Percentiles rank a stretch among this genome's conserved stretches.
Evolutionary conservation across 176 grass and related monocot species (phyloP).

Genomic region (bread wheat (Triticum aestivum)): IWGSC_CS_RefSeq_v2.1 NC_057804.1:17374395-17374894

Average conservation of each 20-base stretch:
- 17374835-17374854: too few species aligned
- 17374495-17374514: slow-evolving; percentile 46
- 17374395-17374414: neutral
- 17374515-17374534: neutral
- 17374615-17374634: slow-evolving; percentile 24
- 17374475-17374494: neutral
- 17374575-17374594: slow-evolving; percentile 24
- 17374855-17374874: too few species aligned
- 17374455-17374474: neutral
- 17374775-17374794: too few species aligned
- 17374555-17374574: slow-evolving; percentile 47
- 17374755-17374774: too few species aligned
- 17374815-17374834: too few species aligned
- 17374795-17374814: too few species aligned
- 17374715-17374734: neutral
- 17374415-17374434: neutral
- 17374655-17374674: neutral
- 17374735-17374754: neutral
- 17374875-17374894: too few species aligned
- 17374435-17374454: neutral
- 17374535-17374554: neutral
- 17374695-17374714: neutral
- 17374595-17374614: slow-evolving; percentile 36
- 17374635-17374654: slow-evolving; percentile 13
- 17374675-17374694: too few species aligned